These are phyloP conservation scores for Syzygium syzygioides DNA, from an alignment of 441 rosid species.

Conservation along the genomic window DNA sequence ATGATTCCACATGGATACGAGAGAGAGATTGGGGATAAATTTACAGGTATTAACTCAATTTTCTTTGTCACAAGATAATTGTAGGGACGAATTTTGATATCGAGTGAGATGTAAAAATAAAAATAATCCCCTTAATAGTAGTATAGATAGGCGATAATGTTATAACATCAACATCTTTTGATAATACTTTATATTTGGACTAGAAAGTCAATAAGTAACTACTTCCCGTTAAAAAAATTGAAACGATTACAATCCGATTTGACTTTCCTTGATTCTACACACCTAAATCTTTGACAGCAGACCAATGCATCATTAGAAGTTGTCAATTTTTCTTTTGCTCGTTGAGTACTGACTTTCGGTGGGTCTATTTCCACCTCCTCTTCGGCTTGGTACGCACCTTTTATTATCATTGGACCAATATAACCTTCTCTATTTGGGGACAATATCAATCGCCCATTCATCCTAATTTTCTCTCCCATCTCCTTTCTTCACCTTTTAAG, in stretches of 20 bases:
- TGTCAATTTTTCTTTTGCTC: not conserved
- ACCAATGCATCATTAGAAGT: not conserved
- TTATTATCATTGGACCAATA: not conserved
- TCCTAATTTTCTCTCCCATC: not conserved
- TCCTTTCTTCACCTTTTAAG: not conserved
- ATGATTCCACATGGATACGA: not conserved
- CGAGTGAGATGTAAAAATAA: not conserved
- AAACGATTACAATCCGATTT: not conserved
- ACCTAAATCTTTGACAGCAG: not conserved
- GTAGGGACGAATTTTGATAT: rapidly evolving
- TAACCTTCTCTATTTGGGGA: not conserved
- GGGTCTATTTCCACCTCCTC: not conserved
- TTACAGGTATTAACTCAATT: not conserved
- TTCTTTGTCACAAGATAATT: not conserved
- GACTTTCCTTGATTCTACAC: not conserved
- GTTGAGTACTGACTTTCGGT: not conserved
- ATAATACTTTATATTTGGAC: not conserved
- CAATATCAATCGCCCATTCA: not conserved
- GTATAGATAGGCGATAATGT: not conserved
- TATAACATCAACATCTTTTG: not conserved
- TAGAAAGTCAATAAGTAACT: not conserved
- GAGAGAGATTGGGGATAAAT: not conserved
- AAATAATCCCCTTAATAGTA: not conserved
- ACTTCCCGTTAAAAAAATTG: not conserved
- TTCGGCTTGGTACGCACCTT: not conserved